These are phyloP conservation scores for Melastoma candidum DNA, from an alignment of 441 rosid species.

Conservation along the genomic window DNA sequence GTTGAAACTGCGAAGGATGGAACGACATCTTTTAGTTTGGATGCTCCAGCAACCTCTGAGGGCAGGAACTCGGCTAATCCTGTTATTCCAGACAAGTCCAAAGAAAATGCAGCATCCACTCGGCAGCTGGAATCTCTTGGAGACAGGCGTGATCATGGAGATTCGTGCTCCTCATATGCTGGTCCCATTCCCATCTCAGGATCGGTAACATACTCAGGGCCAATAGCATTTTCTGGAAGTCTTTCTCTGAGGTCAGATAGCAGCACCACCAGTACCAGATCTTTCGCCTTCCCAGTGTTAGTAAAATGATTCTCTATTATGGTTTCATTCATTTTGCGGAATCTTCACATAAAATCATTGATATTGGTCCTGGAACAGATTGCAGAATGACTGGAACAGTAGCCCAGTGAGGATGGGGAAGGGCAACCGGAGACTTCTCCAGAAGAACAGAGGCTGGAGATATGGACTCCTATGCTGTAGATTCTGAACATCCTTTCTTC, in stretches of 20 bases:
- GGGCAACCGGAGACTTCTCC: slow-evolving; percentile 10
- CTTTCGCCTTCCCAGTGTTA: slow-evolving; percentile 7
- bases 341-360: too few relatives aligned
- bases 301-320: not conserved
- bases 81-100: slow-evolving; percentile 8
- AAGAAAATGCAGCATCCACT: not conserved
- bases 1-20: slow-evolving; percentile 19
- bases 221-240: slow-evolving; percentile 13
- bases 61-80: slow-evolving; percentile 8
- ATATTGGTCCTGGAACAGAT: slow-evolving; percentile 18
- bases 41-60: slow-evolving; percentile 12
- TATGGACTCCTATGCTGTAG: slow-evolving; percentile 25
- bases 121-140: slow-evolving; percentile 1
- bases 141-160: slow-evolving; percentile 6
- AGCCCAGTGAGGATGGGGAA: slow-evolving; percentile 30
- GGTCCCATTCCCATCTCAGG: slow-evolving; percentile 7
- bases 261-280: slow-evolving; percentile 14
- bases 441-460: slow-evolving; percentile 22
- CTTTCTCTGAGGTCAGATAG: slow-evolving; percentile 15
- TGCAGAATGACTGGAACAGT: slow-evolving; percentile 26
- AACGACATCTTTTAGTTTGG: slow-evolving; percentile 17
- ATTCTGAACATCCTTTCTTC: slow-evolving; percentile 8
- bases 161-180: slow-evolving; percentile 11
- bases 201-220: slow-evolving; percentile 6
- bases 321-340: too few relatives aligned